A percentile compares a stretch with the other conserved stretches of the same genome.
Evolutionary conservation across 116 monocot genomes (phyloP).

Genomic region (Papilionanthe hybrid): DNA sequence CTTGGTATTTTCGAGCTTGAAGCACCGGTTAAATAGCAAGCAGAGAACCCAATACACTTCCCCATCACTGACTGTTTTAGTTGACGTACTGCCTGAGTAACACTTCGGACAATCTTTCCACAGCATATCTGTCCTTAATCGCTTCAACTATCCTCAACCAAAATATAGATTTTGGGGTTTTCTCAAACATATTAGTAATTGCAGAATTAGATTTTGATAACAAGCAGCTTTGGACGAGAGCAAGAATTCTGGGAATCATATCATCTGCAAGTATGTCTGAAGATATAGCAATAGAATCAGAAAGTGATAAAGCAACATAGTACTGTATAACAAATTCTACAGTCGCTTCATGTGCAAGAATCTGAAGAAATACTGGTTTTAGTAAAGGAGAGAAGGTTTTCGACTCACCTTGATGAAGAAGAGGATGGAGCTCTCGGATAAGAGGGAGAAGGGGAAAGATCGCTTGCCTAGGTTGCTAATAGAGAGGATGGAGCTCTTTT

Average conservation of each 20-base stretch:
- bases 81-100: slow-evolving; percentile 60
- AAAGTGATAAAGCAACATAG: slow-evolving; percentile 1
- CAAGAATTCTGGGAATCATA: slow-evolving; percentile 49
- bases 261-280: slow-evolving; percentile 61
- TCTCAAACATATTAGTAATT: slow-evolving; percentile 26
- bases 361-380: slow-evolving; percentile 33
- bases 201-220: slow-evolving; percentile 20
- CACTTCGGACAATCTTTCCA: slow-evolving; percentile 77
- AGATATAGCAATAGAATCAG: slow-evolving; percentile 9
- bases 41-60: slow-evolving; percentile 90
- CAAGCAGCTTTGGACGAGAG: slow-evolving; percentile 42
- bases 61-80: slow-evolving; percentile 38
- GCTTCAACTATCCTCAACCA: slow-evolving; percentile 68
- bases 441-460: too few relatives aligned
- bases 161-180: slow-evolving; percentile 47
- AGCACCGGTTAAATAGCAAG: slow-evolving; percentile 56
- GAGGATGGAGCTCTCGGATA: too few relatives aligned
- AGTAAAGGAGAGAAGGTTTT: background rate
- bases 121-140: slow-evolving; percentile 66
- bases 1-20: slow-evolving; percentile 25
- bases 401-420: too few relatives aligned
- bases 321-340: background rate
- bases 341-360: slow-evolving; percentile 41
- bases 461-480: too few relatives aligned
- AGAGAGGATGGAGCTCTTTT: too few relatives aligned